Base-by-base conservation (phyloP, 2,329 filamentous ascomycete species). In the Fusarium verticillioides region DNA sequence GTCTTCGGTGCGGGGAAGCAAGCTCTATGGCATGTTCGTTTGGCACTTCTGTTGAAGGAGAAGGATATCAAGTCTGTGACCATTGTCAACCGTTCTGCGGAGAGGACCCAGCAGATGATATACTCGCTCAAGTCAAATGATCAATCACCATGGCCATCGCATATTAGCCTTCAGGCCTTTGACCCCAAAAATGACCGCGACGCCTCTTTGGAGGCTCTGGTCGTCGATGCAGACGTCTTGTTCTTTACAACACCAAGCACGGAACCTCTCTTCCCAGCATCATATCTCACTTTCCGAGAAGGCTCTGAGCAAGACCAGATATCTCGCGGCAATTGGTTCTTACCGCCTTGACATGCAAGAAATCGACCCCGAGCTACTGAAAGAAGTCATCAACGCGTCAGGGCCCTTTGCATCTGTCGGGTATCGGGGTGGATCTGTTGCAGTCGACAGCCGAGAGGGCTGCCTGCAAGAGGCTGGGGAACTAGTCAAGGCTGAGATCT, bases 1-100 rank as follows among this genome's bases (percentile, higher is more conserved):
- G 88, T 94, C 21, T 94, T 94, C 75, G 92, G 92, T 4, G 91
- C 91, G 0, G 92, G 92, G 26, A 90, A 89, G 73, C 91, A 93
- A 81, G 92, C 92, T 1, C 90, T 91, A 77, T 94, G 92, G 92
- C 92, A 93, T 75, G 88, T 92, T 19, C 87, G 90, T 2, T 85
- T 94, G 12, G 90, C 91, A 1, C 81, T 93, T 10, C 81, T 92
- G 11, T 83, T 93, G 1, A 73, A 79, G 8, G 78, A 73, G 19
- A 61, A 70, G 32, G 74, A 73, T 2, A 75, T 81, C n/a, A 64
- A 67, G 13, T 70, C 56, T 8, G 68, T 84, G 18, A 82, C 78
- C 1, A 59, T 83, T 7, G 78, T 83, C 13, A 83, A 83, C 37
- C 78, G 81, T 1, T 81, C 81, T 1, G 30, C 56, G 1, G 60